Conservation (phyloP, 2,329 filamentous ascomycete genomes). For the Phialophora macrospora region DNA sequence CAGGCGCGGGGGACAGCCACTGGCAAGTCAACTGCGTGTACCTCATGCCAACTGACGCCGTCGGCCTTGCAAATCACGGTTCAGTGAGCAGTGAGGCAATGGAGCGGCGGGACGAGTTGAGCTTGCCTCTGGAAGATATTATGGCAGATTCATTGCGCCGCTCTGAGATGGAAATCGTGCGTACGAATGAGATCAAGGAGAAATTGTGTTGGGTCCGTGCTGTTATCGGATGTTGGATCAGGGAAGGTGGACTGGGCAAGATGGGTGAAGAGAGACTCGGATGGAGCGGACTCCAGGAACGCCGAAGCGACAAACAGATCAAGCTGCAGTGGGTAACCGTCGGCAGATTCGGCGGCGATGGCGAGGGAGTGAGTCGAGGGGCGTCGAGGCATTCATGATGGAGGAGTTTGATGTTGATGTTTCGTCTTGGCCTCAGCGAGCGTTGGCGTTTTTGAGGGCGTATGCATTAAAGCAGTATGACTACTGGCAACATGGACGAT, state of each 20-base stretch:
- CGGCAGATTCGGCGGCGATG: constrained; percentile 54
- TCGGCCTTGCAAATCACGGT: constrained; percentile 48
- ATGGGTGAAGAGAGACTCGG: constrained; percentile 41
- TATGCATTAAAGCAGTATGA: constrained; percentile 1
- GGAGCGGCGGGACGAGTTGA: constrained; percentile 40
- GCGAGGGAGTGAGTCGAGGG: constrained; percentile 19
- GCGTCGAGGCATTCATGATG: constrained; percentile 17
- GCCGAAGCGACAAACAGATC: constrained; percentile 51
- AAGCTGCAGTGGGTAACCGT: constrained; percentile 60
- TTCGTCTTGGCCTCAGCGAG: constrained; percentile 4
- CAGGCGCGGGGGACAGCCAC: constrained; percentile 34
- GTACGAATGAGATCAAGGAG: constrained; percentile 52
- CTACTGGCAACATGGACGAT: constrained; percentile 1
- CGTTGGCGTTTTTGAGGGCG: constrained; percentile 1
- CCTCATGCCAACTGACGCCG: constrained; percentile 53
- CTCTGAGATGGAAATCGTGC: constrained; percentile 50
- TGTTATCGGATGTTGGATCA: constrained; percentile 45
- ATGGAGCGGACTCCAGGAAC: constrained; percentile 46
- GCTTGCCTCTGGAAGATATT: constrained; percentile 40
- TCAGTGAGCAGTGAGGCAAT: constrained; percentile 50
- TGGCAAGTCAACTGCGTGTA: constrained; percentile 54
- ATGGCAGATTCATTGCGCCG: constrained; percentile 35
- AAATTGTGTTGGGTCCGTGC: constrained; percentile 53
- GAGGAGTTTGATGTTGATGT: not conserved
- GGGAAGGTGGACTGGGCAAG: constrained; percentile 41